Base-by-base conservation (phyloP, 805 yeast species). In the Metschnikowia kofuensis region DNA sequence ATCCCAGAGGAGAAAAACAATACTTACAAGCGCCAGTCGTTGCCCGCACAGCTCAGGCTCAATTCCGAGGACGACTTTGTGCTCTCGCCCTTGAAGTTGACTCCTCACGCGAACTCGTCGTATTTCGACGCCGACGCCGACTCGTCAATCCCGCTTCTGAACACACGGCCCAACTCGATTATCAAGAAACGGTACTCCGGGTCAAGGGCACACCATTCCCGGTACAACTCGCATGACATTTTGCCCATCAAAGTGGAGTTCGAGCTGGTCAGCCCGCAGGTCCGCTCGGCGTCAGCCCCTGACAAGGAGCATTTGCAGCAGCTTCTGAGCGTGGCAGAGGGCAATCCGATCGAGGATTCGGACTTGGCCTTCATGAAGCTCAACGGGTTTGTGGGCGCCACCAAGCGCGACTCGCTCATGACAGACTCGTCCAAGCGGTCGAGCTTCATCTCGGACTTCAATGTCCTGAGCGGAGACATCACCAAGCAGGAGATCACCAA, bases 401-500 rank as follows among this genome's bases (percentile, higher is more conserved):
- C 39, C 21, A 54, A 49, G 28, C 37, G 55, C 6, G 58, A 56
- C 27, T 56, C 58, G 6, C 35, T 51, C 32, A 54, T 69, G 8
- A 54, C 56, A 11, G 53, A 62, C 16, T 66, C 72, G 4, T 67
- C 70, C 13, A 68, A 66, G 53, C 54, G 72, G 28, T 67, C 73
- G 14, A 63, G 70, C 47, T 46, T 61, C 45, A 42, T 60, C 32
- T 54, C 61, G 15, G 67, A 65, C 39, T 59, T 57, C 38, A 56
- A 52, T 38, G 21, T 56, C 2, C 58, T 55, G 56, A 37, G 47
- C 31, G 50, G 52, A 44, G 73, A 69, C 40, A 54, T 64, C 42
- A 66, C 72, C 26, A 65, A 71, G 34, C 80, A 77, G 56, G 83
- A 79, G 52, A 68, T 78, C 54, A 75, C 73, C 60, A 77, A 73